Percentiles rank a stretch among this genome's conserved stretches.
phyloP scores from a whole-genome alignment of 192 early-diverging fungal species.

The Coemansia furcata region DNA sequence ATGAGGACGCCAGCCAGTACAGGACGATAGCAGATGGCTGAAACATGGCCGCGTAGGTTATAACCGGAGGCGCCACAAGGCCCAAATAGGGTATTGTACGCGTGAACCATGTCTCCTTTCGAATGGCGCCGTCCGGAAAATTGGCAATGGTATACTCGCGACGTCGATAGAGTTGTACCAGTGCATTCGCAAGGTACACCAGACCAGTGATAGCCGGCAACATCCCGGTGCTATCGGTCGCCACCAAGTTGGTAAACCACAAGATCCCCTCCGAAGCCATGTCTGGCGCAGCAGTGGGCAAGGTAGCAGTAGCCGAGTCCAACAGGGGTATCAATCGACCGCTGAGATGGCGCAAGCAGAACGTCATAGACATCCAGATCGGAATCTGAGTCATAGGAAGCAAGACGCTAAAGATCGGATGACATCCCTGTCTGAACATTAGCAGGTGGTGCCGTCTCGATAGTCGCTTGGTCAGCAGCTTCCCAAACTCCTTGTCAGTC shows the following conservation, averaged over 20 bases:
- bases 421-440: conserved; percentile 38
- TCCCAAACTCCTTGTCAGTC: conserved; percentile 2
- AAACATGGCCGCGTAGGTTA: neutral
- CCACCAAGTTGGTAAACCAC: conserved; percentile 39
- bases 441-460: conserved; percentile 21
- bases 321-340: conserved; percentile 10
- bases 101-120: neutral
- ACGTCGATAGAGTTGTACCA: neutral
- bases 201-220: conserved; percentile 12
- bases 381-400: conserved; percentile 43
- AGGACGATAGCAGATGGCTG: conserved; percentile 26
- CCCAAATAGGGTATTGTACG: neutral
- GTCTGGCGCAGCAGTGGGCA: conserved; percentile 12
- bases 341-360: conserved; percentile 32
- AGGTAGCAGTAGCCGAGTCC: neutral
- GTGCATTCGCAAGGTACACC: conserved; percentile 17
- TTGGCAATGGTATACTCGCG: neutral
- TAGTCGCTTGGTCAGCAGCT: conserved; percentile 5
- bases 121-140: neutral
- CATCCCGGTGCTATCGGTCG: conserved; percentile 12
- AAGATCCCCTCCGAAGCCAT: conserved; percentile 35
- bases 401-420: conserved; percentile 23
- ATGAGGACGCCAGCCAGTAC: conserved; percentile 35
- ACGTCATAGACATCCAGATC: conserved; percentile 40
- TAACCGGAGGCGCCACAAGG: neutral